Conservation (phyloP, 208 protist genomes). For the Crithidia brevicula region DNA sequence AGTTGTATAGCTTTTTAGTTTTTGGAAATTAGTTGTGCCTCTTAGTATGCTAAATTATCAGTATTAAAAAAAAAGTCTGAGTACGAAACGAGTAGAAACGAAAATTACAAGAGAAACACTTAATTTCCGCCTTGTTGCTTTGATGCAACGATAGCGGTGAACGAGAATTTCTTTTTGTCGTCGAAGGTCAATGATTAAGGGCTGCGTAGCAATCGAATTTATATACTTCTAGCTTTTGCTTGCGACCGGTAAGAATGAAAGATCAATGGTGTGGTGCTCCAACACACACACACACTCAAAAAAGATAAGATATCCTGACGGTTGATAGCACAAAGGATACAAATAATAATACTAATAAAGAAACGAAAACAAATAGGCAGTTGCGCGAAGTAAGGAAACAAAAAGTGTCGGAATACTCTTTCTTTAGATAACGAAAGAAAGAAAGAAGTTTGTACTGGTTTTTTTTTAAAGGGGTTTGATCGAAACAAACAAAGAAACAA, state of each 20-base stretch:
- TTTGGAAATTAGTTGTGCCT: too few species aligned
- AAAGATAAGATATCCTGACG: background rate
- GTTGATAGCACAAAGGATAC: background rate
- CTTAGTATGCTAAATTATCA: background rate
- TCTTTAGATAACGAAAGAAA: background rate
- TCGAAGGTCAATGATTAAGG: too few species aligned
- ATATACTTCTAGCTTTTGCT: too few species aligned
- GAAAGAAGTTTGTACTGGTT: too few species aligned
- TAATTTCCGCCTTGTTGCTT: too few species aligned
- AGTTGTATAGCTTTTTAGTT: too few species aligned
- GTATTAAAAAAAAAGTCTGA: background rate
- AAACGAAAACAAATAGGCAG: background rate
- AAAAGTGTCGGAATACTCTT: background rate
- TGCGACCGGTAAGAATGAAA: background rate
- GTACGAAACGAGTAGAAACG: too few species aligned
- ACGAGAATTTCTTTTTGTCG: too few species aligned
- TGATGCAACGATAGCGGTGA: too few species aligned
- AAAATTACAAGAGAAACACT: too few species aligned
- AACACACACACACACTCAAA: too few species aligned
- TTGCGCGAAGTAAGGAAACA: constrained; percentile 4
- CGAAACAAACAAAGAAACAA: background rate
- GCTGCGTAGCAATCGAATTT: too few species aligned
- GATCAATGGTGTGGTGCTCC: background rate
- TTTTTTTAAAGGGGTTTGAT: background rate
- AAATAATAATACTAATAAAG: background rate